Base-by-base conservation (phyloP, 495 filamentous ascomycete species). In the Xylaria scruposa region DNA sequence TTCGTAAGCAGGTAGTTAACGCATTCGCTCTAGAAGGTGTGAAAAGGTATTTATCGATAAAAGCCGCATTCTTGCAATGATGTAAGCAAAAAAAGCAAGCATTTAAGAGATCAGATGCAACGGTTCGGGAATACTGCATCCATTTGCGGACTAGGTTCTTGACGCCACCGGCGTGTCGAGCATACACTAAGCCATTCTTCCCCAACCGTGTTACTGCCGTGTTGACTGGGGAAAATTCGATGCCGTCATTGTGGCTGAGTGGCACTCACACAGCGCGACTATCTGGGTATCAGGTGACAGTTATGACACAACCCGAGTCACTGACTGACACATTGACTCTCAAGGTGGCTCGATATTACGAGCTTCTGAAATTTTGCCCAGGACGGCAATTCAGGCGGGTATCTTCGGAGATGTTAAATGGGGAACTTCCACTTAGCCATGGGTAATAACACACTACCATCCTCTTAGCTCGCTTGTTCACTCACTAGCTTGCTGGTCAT, bases 201-300 rank as follows among this genome's bases (percentile, higher is more conserved):
- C 46, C 44, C n/a, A 65, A 26, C 29, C 15, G 31, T 36, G 49
- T 13, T 36, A 10, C n/a, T 51, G 17, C 29, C 15, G 31, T 36
- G 49, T 13, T 36, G 38, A 42, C 38, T 13, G 60, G 60, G 21
- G 26, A 33, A 6, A 44, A 29, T 51, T 33, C 24, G 56, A 70
- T 70, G 68, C 46, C 68, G 58, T 70, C 68, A 70, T 70, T 53
- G 46, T 53, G 38, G 58, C 58, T 59, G 51, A 24, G 53, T 68
- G 46, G 10, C 63, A n/a, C 15, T 44, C 61, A 31, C 61, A 31
- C 54, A 36, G 17, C 29, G 54, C 53, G 24, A 17, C 56, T 9
- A 60, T 38, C 36, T 38, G 56, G 9, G 36, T 62, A 40, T 42
- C 38, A 62, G 60, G 60, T 42, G 44, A 38, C 63, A 33, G 8